Conservation (phyloP, 495 filamentous ascomycete species). For the Pseudevernia furfuracea region DNA sequence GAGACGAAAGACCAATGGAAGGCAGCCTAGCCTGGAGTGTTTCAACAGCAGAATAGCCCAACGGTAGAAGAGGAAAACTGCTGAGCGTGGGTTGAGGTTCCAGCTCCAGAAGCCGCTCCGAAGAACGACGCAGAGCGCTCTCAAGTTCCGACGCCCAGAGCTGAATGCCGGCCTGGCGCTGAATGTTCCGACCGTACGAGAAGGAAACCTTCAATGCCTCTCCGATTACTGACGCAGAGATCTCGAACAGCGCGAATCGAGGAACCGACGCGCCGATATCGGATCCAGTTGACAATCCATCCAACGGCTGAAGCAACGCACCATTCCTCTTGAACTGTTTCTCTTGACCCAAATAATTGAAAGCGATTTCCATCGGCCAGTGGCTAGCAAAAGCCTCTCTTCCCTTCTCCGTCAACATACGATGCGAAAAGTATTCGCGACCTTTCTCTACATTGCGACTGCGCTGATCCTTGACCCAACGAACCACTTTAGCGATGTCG, state of each 20-base stretch:
- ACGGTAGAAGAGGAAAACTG: constrained; percentile 30
- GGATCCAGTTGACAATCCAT: constrained; percentile 39
- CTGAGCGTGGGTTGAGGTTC: constrained; percentile 26
- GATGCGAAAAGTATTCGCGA: constrained; percentile 41
- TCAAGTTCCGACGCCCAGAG: constrained; percentile 30
- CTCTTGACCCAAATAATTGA: constrained; percentile 62
- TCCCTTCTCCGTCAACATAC: constrained; percentile 42
- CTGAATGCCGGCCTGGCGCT: constrained; percentile 31
- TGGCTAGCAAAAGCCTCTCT: constrained; percentile 38
- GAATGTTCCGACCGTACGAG: constrained; percentile 29
- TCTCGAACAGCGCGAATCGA: constrained; percentile 60
- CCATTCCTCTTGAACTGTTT: constrained; percentile 55
- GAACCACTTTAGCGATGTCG: constrained; percentile 36
- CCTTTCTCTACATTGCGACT: constrained; percentile 42
- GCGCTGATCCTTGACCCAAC: constrained; percentile 44
- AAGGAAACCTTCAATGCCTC: constrained; percentile 28
- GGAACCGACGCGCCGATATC: constrained; percentile 51
- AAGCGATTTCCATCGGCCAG: constrained; percentile 61
- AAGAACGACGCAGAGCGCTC: constrained; percentile 17
- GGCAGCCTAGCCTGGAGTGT: constrained; percentile 22
- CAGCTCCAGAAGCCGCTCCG: constrained; percentile 9
- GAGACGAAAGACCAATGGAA: constrained; percentile 18
- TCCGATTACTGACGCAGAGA: constrained; percentile 29
- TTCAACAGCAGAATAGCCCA: constrained; percentile 26
- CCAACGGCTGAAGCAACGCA: constrained; percentile 50